These are phyloP conservation scores for Peronospora destructor DNA, from an alignment of 352 stramenopile genomes.

Conservation along the genomic window DNA sequence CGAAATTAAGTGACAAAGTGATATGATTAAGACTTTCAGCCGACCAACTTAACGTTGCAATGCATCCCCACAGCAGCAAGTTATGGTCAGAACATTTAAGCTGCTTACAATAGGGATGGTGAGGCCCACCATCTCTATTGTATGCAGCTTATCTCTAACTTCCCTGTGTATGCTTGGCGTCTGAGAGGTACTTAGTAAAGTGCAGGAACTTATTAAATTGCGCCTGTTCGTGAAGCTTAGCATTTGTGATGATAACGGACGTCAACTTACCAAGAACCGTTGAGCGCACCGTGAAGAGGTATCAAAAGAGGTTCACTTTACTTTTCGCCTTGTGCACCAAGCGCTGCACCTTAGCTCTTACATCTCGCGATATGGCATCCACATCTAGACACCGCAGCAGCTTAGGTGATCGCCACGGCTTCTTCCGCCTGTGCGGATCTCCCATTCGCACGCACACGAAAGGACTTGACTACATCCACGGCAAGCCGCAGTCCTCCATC, in stretches of 20 bases:
- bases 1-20: not conserved
- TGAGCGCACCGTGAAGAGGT: constrained; percentile 13
- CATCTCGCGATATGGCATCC: constrained; percentile 10
- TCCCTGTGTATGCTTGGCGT: no score
- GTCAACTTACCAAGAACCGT: constrained; percentile 15
- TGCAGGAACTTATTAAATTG: constrained; percentile 8
- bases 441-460: constrained; percentile 63
- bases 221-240: constrained; percentile 6
- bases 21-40: not conserved
- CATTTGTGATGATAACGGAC: constrained; percentile 16
- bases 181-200: constrained; percentile 3
- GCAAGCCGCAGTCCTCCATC: constrained; percentile 27
- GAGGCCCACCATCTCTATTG: no score
- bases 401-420: constrained; percentile 30
- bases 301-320: constrained; percentile 19
- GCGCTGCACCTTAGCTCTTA: not conserved
- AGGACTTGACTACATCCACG: constrained; percentile 37
- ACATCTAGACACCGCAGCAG: constrained; percentile 20
- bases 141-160: no score
- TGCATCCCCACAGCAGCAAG: not conserved
- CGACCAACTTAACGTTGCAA: no score
- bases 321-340: constrained; percentile 24
- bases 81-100: not conserved
- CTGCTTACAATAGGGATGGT: not conserved
- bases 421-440: constrained; percentile 73